These are phyloP conservation scores for Fraxinus platypoda DNA, from an alignment of 305 asterid species.

Conservation along the genomic window DNA sequence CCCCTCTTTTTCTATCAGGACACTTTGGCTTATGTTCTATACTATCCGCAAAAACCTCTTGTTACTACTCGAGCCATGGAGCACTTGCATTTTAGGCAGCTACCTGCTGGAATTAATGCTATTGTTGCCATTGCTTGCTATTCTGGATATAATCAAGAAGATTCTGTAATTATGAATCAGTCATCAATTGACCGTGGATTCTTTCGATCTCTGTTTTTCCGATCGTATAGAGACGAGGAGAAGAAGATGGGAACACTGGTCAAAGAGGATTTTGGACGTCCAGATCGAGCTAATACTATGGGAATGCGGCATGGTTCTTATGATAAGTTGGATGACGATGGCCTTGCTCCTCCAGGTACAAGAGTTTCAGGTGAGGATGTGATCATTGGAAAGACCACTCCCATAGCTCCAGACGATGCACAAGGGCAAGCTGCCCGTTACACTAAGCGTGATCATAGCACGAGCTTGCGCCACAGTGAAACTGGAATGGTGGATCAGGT, in stretches of 20 bases:
- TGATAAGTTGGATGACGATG: conserved; percentile 94
- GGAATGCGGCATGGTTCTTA: conserved; percentile 99
- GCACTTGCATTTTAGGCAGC: conserved; percentile 95
- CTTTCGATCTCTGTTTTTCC: conserved; percentile 90
- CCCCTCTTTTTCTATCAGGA: conserved; percentile 49
- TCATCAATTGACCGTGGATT: conserved; percentile 98
- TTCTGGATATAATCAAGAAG: conserved; percentile 98
- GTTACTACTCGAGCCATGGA: conserved; percentile 99
- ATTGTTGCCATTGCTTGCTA: conserved; percentile 94
- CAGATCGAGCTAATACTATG: conserved; percentile 86
- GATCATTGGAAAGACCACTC: conserved; percentile 97
- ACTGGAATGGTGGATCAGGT: conserved; percentile 96
- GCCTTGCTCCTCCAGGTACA: conserved; percentile 99
- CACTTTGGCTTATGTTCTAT: conserved; percentile 94
- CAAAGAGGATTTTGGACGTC: conserved; percentile 95
- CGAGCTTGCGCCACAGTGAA: conserved; percentile 93
- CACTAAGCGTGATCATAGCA: conserved; percentile 94
- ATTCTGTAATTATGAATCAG: conserved; percentile 97
- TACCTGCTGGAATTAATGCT: conserved; percentile 97
- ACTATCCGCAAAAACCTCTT: conserved; percentile 97
- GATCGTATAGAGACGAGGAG: conserved; percentile 94
- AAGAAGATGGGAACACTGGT: conserved; percentile 98
- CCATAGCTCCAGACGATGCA: conserved; percentile 79
- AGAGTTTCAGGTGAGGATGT: conserved; percentile 96
- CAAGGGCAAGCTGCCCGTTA: conserved; percentile 82